phyloP scores from a whole-genome alignment of 148 eudicot genomes.

The Rheum nobile region DNA sequence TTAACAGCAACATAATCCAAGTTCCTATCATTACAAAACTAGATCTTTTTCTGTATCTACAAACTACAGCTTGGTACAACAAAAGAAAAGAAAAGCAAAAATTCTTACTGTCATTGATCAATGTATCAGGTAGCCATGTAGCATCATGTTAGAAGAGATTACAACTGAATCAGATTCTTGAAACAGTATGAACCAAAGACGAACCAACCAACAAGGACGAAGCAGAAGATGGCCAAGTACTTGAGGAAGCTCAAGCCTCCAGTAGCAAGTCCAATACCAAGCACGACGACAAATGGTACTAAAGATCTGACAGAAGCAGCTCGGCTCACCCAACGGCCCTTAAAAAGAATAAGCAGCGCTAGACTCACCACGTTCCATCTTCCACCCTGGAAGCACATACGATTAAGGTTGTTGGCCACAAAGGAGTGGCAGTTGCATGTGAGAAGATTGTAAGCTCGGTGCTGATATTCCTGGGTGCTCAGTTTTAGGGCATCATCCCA shows the following conservation, averaged over 20 bases:
- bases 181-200: constrained; percentile 74
- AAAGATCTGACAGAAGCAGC: constrained; percentile 38
- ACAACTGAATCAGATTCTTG: constrained; percentile 54
- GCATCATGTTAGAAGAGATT: no score
- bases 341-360: constrained; percentile 52
- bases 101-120: background rate
- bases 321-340: constrained; percentile 70
- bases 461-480: constrained; percentile 80
- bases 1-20: background rate
- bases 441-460: constrained; percentile 63
- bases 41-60: background rate
- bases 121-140: background rate
- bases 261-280: constrained; percentile 40
- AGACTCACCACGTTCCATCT: constrained; percentile 86
- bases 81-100: background rate
- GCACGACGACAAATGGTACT: constrained; percentile 46
- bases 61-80: background rate
- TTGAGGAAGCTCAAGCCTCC: constrained; percentile 66
- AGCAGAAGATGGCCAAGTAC: constrained; percentile 42
- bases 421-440: constrained; percentile 96
- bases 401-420: constrained; percentile 73
- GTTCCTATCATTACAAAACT: background rate
- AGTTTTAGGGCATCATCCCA: constrained; percentile 69
- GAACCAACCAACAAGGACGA: constrained; percentile 76
- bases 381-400: constrained; percentile 48